phyloP scores from a whole-genome alignment of 345 rosid species.

The Pistacia atlantica region DNA sequence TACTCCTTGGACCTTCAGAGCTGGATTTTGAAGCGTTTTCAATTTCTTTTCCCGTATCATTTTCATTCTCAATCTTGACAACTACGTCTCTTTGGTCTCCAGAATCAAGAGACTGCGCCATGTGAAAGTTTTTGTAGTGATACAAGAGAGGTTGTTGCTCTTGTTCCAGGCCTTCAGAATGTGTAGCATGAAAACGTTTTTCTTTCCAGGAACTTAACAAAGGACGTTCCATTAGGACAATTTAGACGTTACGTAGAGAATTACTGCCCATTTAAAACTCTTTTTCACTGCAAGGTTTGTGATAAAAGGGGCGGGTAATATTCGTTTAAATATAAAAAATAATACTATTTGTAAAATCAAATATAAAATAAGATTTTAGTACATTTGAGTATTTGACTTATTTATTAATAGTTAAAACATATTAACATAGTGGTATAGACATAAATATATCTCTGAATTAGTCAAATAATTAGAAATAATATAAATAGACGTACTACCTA shows the following conservation, averaged over 20 bases:
- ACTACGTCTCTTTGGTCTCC: slow-evolving; percentile 22
- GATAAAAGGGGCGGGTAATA: no score
- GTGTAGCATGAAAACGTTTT: slow-evolving; percentile 17
- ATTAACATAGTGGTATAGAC: no score
- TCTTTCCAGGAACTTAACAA: slow-evolving; percentile 29
- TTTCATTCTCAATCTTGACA: slow-evolving; percentile 30
- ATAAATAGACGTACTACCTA: no score
- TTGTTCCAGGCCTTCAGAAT: slow-evolving; percentile 19
- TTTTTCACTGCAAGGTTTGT: no score
- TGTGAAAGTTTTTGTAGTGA: slow-evolving; percentile 8
- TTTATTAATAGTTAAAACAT: no score
- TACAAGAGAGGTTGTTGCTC: slow-evolving; percentile 25
- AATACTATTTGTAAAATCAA: no score
- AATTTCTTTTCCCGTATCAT: slow-evolving; percentile 8
- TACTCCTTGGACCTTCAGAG: slow-evolving; percentile 11
- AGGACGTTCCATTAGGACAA: slow-evolving; percentile 20
- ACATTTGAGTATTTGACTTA: no score
- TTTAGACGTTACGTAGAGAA: not conserved
- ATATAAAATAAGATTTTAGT: no score
- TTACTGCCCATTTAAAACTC: not conserved
- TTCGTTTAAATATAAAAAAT: no score
- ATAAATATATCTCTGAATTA: no score
- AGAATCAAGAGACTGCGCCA: slow-evolving; percentile 7
- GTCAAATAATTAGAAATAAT: no score
- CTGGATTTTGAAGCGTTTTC: slow-evolving; percentile 17